phyloP scores from a whole-genome alignment of 257 asterid species.

The Eustoma russellianum region DNA sequence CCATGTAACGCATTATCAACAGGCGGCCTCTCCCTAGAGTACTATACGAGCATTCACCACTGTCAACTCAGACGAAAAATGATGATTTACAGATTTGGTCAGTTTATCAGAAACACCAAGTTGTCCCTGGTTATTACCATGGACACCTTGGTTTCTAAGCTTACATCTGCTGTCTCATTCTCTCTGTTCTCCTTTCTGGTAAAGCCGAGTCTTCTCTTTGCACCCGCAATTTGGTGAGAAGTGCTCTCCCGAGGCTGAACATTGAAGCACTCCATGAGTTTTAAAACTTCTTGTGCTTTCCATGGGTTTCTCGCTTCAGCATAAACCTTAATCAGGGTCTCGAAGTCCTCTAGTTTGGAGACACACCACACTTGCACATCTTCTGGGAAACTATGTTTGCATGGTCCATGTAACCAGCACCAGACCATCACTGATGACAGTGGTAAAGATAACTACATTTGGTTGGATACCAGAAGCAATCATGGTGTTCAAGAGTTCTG shows the following conservation, averaged over 20 bases:
- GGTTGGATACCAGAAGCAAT: conserved; percentile 28
- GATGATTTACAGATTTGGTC: conserved; percentile 29
- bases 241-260: conserved; percentile 46
- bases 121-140: conserved; percentile 41
- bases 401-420: conserved; percentile 34
- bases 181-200: conserved; percentile 14
- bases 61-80: conserved; percentile 29
- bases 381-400: conserved; percentile 39
- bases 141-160: conserved; percentile 33
- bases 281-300: conserved; percentile 46
- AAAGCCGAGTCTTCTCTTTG: conserved; percentile 18
- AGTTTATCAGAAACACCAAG: conserved; percentile 26
- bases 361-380: conserved; percentile 42
- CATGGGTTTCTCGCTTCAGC: conserved; percentile 47
- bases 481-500: conserved; percentile 44
- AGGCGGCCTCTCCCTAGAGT: background rate
- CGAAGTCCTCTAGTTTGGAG: conserved; percentile 52
- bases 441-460: conserved; percentile 58
- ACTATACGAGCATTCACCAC: background rate
- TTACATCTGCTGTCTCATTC: conserved; percentile 10
- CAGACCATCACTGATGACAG: conserved; percentile 56
- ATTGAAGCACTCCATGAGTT: conserved; percentile 35
- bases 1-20: background rate
- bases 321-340: conserved; percentile 53
- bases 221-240: conserved; percentile 30